Conservation (phyloP, 805 yeast species). For the Pichia scutulata region DNA sequence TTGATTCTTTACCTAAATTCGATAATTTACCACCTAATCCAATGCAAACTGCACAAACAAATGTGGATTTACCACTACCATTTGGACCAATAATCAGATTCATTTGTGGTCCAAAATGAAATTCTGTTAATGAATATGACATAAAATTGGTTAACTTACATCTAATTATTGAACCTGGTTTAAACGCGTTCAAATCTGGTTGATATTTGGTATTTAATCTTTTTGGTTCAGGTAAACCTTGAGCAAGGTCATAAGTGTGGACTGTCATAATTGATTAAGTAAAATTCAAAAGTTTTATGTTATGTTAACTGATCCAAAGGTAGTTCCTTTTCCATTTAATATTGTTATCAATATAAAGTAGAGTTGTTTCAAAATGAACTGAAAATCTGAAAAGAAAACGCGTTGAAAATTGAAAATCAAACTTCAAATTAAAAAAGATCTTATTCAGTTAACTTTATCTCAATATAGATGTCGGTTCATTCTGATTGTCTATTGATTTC, state of each 20-base stretch:
- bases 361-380: too few species aligned
- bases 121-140: slow-evolving; percentile 62
- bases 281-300: too few species aligned
- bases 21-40: slow-evolving; percentile 79
- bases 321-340: not conserved
- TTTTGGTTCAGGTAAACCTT: slow-evolving; percentile 13
- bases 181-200: slow-evolving; percentile 26
- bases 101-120: slow-evolving; percentile 69
- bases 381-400: not conserved
- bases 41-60: slow-evolving; percentile 86
- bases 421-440: too few species aligned
- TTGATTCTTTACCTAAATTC: slow-evolving; percentile 58
- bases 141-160: slow-evolving; percentile 56
- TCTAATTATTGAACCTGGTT: slow-evolving; percentile 41
- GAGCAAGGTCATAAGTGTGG: not conserved
- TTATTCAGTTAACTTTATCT: too few species aligned
- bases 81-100: slow-evolving; percentile 95
- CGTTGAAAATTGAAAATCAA: not conserved
- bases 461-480: not conserved
- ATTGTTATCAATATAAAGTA: too few species aligned
- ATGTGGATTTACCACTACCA: slow-evolving; percentile 91
- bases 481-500: too few species aligned
- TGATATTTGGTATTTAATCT: slow-evolving; percentile 11
- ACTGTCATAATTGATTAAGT: too few species aligned
- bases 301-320: too few species aligned